These are phyloP conservation scores for Backusella psychrophila DNA, from an alignment of 192 early-diverging fungal species.

Conservation along the genomic window DNA sequence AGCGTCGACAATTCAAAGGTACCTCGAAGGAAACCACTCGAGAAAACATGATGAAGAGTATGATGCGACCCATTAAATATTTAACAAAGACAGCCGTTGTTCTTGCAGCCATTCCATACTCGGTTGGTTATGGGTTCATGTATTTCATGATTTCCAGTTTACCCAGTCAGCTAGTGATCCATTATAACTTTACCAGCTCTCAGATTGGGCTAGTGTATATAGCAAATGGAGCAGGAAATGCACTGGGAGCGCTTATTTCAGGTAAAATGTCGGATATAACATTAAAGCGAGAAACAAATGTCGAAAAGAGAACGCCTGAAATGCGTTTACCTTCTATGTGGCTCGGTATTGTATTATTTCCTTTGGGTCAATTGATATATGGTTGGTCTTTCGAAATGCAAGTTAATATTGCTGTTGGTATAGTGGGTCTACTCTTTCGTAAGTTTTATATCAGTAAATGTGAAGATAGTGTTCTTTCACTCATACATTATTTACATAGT, in stretches of 20 bases:
- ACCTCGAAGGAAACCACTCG: background rate
- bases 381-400: constrained; percentile 28
- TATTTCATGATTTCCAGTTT: constrained; percentile 34
- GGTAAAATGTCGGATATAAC: constrained; percentile 23
- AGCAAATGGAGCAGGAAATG: constrained; percentile 33
- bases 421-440: constrained; percentile 32
- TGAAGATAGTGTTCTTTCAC: background rate
- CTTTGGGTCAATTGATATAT: constrained; percentile 29
- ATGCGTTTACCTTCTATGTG: constrained; percentile 26
- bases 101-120: constrained; percentile 19
- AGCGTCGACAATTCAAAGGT: background rate
- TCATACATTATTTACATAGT: background rate
- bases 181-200: constrained; percentile 18
- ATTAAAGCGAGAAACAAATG: background rate
- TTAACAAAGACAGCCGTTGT: constrained; percentile 19
- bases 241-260: constrained; percentile 26
- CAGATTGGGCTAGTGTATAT: constrained; percentile 31
- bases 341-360: constrained; percentile 28
- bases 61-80: constrained; percentile 25
- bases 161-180: constrained; percentile 15
- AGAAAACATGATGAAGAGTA: background rate
- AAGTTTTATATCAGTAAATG: constrained; percentile 3
- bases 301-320: constrained; percentile 9
- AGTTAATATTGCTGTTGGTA: constrained; percentile 10
- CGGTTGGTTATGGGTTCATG: constrained; percentile 34